These are phyloP conservation scores for Leishmania aethiopica DNA, from an alignment of 208 protist species.

Conservation along the genomic window DNA sequence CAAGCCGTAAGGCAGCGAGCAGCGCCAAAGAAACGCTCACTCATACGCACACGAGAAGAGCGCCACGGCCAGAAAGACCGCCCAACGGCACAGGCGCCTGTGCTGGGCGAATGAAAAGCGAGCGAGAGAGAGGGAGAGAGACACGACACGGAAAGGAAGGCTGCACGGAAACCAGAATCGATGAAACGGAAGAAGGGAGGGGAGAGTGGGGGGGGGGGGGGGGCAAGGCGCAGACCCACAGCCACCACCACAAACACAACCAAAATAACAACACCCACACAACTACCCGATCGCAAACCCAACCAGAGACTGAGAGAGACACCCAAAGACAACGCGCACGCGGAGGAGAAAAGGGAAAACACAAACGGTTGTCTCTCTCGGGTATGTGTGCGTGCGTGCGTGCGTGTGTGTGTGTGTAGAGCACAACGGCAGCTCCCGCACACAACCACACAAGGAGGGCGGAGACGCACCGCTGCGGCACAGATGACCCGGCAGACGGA, in stretches of 20 bases:
- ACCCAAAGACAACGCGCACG: background rate
- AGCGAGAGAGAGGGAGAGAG: background rate
- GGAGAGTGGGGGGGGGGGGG: background rate
- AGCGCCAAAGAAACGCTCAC: background rate
- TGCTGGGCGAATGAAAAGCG: background rate
- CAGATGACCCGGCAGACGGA: background rate
- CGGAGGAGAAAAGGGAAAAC: background rate
- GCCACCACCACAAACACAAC: too few species aligned
- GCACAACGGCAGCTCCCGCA: too few species aligned
- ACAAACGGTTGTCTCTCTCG: background rate
- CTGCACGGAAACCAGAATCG: too few species aligned
- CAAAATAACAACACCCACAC: background rate
- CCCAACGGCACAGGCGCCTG: background rate
- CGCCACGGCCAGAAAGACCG: background rate
- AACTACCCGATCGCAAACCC: background rate
- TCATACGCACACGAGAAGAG: background rate
- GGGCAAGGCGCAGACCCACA: too few species aligned
- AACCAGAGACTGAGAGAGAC: background rate
- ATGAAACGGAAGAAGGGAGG: too few species aligned
- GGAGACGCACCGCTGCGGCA: background rate
- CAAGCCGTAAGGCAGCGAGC: background rate
- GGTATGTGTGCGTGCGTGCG: too few species aligned
- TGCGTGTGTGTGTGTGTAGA: too few species aligned
- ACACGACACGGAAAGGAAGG: too few species aligned
- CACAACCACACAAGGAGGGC: too few species aligned